Base-by-base conservation (phyloP, 257 asterid species). In the Parsonsia alboflavescens region DNA sequence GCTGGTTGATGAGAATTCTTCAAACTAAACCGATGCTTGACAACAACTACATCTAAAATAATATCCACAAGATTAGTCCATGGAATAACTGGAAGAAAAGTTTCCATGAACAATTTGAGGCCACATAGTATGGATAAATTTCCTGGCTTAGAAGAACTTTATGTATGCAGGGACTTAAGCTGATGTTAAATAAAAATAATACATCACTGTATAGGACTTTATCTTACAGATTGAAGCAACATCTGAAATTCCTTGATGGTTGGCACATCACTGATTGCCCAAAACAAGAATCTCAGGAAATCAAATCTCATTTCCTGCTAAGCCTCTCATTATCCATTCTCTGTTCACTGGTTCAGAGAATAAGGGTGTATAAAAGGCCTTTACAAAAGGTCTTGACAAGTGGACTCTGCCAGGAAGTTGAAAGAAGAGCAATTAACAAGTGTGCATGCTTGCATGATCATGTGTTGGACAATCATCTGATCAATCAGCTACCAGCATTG, bases 211-310 rank as follows among this genome's bases (percentile, higher is more conserved):
- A 48, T 54, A 70, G 44, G 49, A 70, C 64, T 24, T 50, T 9
- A n/a, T 41, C 67, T 6, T 77, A 62, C 76, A 76, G 62, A 36
- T 70, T 61, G 56, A 10, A 48, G 72, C 17, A 49, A 44, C 58
- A 59, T 56, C 70, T 42, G 58, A 22, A 68, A 74, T 76, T 36
- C 50, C 3, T 26, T 3, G 10, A 61, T 6, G 44, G 66, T 30
- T 24, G 28, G 41, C 36, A 24, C 16, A 6, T 52, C 4, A 53
- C 65, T 42, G 48, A 28, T 54, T 33, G 44, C 69, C 22, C 69
- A 19, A 54, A 39, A 46, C 56, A 41, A 16, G 57, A 56, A 68
- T 61, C 74, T 42, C 42, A 48, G 6, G 16, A 57, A 22, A 22
- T 24, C 9, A 24, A 22, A 56, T 53, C 30, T 22, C 24, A 24